A percentile compares a stretch with the other conserved stretches of the same genome.
Evolutionary conservation across 805 yeast genomes (phyloP).

Genomic region (Kuraishia molischiana): DNA sequence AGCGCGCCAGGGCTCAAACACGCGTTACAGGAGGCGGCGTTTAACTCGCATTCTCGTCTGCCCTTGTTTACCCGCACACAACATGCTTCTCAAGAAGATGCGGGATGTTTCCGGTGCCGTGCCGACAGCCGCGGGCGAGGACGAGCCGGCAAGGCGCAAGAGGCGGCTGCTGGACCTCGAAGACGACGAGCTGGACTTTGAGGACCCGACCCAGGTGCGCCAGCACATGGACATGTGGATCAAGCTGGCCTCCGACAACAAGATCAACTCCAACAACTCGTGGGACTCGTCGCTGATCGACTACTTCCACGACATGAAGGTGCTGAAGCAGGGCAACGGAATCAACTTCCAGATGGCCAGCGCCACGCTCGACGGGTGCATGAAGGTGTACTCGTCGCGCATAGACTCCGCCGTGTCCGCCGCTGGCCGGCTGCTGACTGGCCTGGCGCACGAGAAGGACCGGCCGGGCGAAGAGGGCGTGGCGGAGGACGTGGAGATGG

Average conservation of each 20-base stretch:
- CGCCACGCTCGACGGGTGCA: constrained; percentile 47
- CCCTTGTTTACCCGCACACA: no score
- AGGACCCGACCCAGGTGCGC: constrained; percentile 7
- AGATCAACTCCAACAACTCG: constrained; percentile 35
- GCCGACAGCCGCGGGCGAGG: not conserved
- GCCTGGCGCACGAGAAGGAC: constrained; percentile 42
- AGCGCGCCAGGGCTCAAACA: no score
- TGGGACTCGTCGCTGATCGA: constrained; percentile 44
- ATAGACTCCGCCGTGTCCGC: constrained; percentile 29
- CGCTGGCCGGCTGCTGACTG: constrained; percentile 44
- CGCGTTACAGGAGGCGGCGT: no score
- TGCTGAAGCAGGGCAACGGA: constrained; percentile 32
- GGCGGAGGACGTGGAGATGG: constrained; percentile 12
- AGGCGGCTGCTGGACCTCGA: not conserved
- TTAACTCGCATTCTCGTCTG: no score
- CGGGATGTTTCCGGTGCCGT: not conserved
- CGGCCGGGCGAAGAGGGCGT: constrained; percentile 12
- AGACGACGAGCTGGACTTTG: not conserved
- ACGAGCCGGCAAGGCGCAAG: not conserved
- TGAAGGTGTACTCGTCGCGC: constrained; percentile 36
- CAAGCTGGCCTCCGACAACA: constrained; percentile 68
- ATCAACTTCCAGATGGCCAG: constrained; percentile 34
- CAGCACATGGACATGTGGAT: constrained; percentile 74
- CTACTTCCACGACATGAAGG: constrained; percentile 40
- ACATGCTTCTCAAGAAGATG: not conserved